Percentiles rank a stretch among this genome's conserved stretches.
phyloP scores from a whole-genome alignment of 495 filamentous ascomycete genomes.

The Echria macrotheca region DNA sequence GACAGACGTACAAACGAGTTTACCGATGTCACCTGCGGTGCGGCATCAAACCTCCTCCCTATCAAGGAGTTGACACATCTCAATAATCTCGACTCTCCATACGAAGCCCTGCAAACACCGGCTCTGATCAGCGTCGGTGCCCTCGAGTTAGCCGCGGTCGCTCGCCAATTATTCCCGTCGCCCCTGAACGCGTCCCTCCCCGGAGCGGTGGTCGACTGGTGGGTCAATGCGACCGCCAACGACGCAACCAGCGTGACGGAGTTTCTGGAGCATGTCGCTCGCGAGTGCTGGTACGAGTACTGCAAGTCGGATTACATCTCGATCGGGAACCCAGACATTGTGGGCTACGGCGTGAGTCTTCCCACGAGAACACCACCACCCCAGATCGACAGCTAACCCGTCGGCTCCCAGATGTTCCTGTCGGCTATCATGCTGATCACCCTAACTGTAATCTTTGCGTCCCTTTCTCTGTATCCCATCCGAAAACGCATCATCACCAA shows the following conservation, averaged over 20 bases:
- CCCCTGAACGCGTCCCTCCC: constrained; percentile 14
- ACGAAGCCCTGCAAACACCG: constrained; percentile 2
- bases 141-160: constrained; percentile 8
- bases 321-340: constrained; percentile 20
- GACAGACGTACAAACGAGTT: not conserved
- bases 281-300: constrained; percentile 11
- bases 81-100: not conserved
- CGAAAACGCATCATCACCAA: not conserved
- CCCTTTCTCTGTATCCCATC: constrained; percentile 13
- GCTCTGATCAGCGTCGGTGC: constrained; percentile 11
- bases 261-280: constrained; percentile 11
- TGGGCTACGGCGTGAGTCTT: constrained; percentile 16
- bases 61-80: not conserved
- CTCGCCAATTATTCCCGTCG: constrained; percentile 13
- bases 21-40: not conserved
- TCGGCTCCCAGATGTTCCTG: constrained; percentile 14
- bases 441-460: constrained; percentile 11
- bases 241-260: constrained; percentile 2
- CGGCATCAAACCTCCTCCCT: not conserved
- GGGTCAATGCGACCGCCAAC: constrained; percentile 9
- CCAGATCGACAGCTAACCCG: not conserved
- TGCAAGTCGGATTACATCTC: constrained; percentile 12
- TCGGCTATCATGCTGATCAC: constrained; percentile 14
- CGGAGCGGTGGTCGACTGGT: constrained; percentile 17
- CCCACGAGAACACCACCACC: no score